Evolutionary conservation across 2,329 filamentous ascomycete species (phyloP), one percentile per base, ranked within the genome.

Genomic region (Penicillium oxalicum): DNA sequence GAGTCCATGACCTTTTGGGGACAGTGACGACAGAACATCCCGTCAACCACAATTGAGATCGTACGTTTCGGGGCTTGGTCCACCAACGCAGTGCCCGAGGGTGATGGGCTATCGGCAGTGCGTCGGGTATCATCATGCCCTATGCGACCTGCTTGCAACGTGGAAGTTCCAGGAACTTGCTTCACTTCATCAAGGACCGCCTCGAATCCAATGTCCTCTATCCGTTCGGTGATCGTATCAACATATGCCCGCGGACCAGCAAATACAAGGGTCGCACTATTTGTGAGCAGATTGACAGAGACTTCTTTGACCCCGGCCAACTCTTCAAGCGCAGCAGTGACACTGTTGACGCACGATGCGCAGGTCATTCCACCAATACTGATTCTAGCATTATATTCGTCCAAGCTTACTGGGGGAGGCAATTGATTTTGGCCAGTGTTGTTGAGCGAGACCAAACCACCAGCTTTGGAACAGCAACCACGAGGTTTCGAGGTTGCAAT

Each of bases 1-100:
- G 66, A 62, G 6, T 56, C 46, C 9, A 68, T 44, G 9, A 74
- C 60, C 39, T 67, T 72, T 29, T 74, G 71, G 0, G 86, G 83
- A 57, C 87, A 91, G 59, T 87, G 81, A 11, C 78, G 74, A 67
- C 87, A 91, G 66, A 86, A 88, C 70, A 91, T 83, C 42, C 87
- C 87, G 43, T 86, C 77, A 42, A 91, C 73, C 35, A 69, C 69
- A 48, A 91, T 81, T 47, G 84, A 78, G 2, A 88, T 76, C 1
- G 80, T 81, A 40, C 86, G 74, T 44, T 74, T 65, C 40, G 58
- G 56, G 0, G 50, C 40, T 4, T 52, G 52, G 4, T 55, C 29
- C 29, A 32, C 48, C 26, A 58, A 51, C 36, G 67, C 57, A 12
- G 67, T 55, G 2, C 63, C 51, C 12, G 75, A 57, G 26, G 70